Percentiles rank a stretch among this genome's conserved stretches.
phyloP scores from a whole-genome alignment of 2,329 filamentous ascomycete genomes.

The Seiridium cupressi region DNA sequence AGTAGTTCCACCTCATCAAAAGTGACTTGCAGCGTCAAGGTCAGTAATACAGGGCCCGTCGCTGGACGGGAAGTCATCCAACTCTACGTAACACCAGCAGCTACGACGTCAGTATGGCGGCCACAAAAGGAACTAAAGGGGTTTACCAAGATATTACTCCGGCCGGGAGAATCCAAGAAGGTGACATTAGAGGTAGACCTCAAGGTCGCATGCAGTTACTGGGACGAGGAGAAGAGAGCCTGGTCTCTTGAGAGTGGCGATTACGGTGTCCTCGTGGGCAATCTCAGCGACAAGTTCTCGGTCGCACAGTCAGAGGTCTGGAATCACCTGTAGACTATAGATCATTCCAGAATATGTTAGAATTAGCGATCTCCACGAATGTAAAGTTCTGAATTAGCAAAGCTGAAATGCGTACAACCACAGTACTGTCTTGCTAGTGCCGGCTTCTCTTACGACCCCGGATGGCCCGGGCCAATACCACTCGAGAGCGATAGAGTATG shows the following conservation, averaged over 20 bases:
- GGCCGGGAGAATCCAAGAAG: neutral
- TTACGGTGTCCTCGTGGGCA: neutral
- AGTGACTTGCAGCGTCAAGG: constrained; percentile 25
- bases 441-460: too few relatives aligned
- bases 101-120: constrained; percentile 3
- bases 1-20: constrained; percentile 10
- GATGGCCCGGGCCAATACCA: too few relatives aligned
- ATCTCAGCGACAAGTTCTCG: neutral
- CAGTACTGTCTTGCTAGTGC: too few relatives aligned
- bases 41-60: constrained; percentile 51
- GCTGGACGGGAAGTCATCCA: constrained; percentile 51
- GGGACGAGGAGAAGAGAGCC: neutral
- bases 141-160: constrained; percentile 12
- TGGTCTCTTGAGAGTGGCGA: neutral
- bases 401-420: neutral
- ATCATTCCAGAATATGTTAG: neutral
- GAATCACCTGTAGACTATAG: neutral
- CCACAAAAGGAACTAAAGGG: constrained; percentile 15
- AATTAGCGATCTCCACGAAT: neutral
- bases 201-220: constrained; percentile 3
- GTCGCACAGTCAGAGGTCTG: neutral
- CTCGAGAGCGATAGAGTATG: too few relatives aligned
- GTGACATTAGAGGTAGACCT: neutral
- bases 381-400: neutral
- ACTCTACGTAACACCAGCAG: constrained; percentile 42